Base-by-base conservation (phyloP, 2,329 filamentous ascomycete species). In the Onygena corvina region DNA sequence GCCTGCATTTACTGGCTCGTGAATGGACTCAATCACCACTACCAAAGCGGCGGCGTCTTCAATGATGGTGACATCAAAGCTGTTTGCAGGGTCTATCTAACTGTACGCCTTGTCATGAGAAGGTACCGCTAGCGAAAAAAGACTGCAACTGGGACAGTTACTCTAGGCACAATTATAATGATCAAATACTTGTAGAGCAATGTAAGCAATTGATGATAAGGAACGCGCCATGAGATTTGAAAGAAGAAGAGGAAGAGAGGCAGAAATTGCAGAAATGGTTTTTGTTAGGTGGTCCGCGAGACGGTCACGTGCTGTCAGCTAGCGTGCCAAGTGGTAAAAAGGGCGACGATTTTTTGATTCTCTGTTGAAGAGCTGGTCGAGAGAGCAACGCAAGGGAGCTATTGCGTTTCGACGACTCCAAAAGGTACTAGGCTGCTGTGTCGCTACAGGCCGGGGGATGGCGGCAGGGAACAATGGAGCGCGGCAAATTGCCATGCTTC, bases 81-180 rank as follows among this genome's bases (percentile, higher is more conserved):
- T 94, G 86, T 94, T 68, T 76, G 83, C 86, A 87, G 81, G 80
- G 79, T 79, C 88, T 94, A 94, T 94, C 88, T 94, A 94, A 90
- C 87, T 76, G 83, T 81, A 82, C 79, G 76, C 84, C 83, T 85
- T 86, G 79, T 67, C 69, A 66, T 64, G 70, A 71, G 78, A 85
- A 88, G 86, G 85, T 83, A 83, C 85, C 80, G 88, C 85, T 95
- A 95, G 89, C 89, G 89, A 88, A 94, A 88, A 88, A 86, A 85
- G 84, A 83, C 84, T 86, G 84, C 81, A 42, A 42, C 38, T 42
- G 18, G 8, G 14, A 11, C 8, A 53, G 70, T 84, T 72, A 66
- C 65, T 94, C 85, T 94, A 67, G 86, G 86, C 89, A 92, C 80
- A 72, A 70, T 80, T 47, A 46, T 76, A 92, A 94, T 94, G 89